Evolutionary conservation across 129 eudicot species (phyloP), one percentile per base, ranked within the genome.

Genomic region (Logfia minima): DNA sequence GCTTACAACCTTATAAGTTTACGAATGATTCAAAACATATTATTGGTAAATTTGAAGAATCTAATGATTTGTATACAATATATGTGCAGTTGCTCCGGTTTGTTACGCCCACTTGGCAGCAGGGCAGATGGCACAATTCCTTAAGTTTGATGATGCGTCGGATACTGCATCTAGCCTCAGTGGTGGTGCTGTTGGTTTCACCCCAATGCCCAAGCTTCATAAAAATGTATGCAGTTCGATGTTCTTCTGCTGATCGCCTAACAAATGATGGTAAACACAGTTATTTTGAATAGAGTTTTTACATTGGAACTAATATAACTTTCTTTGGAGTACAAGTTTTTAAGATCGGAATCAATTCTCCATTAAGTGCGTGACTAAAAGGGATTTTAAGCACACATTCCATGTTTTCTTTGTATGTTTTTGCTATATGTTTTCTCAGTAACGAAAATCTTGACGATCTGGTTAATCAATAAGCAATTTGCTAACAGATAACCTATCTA

Each of bases 91-190:
- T 77, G 96, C 96, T 76, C 96, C 90, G 0, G 77, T 90, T 2
- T 90, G 91, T 68, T 86, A 90, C 28, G 98, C 98, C 6, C 98
- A 92, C 68, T 65, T 92, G 77, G 93, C 93, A 0, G 98, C 93
- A 0, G 70, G 82, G 8, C 98, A 92, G 81, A 67, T 92, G 91
- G 83, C 84, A 0, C 96, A 92, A 53, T 87, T 86, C 18, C 70
- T 89, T 23, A 92, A 92, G 78, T 86, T 90, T 22, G 96, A 89
- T 5, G 93, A 92, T 13, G 5, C 37, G 26, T 85, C 96, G 0
- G 97, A 92, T 29, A 74, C 81, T 0, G 70, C 88, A 2, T 89
- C 92, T 4, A 78, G 88, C 66, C 90, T 84, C 48, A 71, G 71
- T 60, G 77, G 71, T 4, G 71, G 85, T 7, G 93, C 77, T 8